Evolutionary conservation across 176 grass and related monocot genomes (phyloP).

Genomic region (Avena atlantica): DNA sequence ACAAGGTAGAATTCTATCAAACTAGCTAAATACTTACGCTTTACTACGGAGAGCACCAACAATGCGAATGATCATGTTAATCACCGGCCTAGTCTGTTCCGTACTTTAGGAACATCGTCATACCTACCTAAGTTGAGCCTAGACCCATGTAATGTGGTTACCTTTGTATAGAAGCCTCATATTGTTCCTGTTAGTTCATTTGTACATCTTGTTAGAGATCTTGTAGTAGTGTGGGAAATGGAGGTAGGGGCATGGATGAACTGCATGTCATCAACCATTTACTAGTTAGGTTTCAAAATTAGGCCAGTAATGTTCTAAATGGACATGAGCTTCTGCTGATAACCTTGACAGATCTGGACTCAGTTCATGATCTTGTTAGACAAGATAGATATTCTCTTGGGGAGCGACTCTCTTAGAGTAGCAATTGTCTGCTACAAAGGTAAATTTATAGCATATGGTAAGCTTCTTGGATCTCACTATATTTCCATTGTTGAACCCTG

Average conservation of each 20-base stretch:
- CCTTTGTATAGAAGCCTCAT: background rate
- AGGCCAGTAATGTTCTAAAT: slow-evolving; percentile 14
- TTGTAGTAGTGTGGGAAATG: background rate
- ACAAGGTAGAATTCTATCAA: background rate
- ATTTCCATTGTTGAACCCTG: slow-evolving; percentile 41
- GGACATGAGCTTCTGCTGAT: slow-evolving; percentile 29
- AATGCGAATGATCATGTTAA: slow-evolving; percentile 7
- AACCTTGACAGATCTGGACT: slow-evolving; percentile 12
- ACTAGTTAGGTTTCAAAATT: slow-evolving; percentile 16
- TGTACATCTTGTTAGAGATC: slow-evolving; percentile 10
- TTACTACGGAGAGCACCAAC: background rate
- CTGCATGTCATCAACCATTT: background rate
- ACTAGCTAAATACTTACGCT: slow-evolving; percentile 15
- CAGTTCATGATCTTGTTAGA: slow-evolving; percentile 12
- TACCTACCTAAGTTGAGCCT: slow-evolving; percentile 9
- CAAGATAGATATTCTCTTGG: slow-evolving; percentile 14
- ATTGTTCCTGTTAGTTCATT: background rate
- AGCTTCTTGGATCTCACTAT: slow-evolving; percentile 44
- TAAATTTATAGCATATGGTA: background rate
- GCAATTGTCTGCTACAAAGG: slow-evolving; percentile 8
- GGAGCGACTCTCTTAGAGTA: slow-evolving; percentile 4
- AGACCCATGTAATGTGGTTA: background rate
- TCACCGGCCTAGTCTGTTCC: background rate
- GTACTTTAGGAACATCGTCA: background rate
- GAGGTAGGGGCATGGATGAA: background rate